These are phyloP conservation scores for Emiliania huxleyi DNA, from an alignment of 78 protist genomes.

Conservation along the genomic window DNA sequence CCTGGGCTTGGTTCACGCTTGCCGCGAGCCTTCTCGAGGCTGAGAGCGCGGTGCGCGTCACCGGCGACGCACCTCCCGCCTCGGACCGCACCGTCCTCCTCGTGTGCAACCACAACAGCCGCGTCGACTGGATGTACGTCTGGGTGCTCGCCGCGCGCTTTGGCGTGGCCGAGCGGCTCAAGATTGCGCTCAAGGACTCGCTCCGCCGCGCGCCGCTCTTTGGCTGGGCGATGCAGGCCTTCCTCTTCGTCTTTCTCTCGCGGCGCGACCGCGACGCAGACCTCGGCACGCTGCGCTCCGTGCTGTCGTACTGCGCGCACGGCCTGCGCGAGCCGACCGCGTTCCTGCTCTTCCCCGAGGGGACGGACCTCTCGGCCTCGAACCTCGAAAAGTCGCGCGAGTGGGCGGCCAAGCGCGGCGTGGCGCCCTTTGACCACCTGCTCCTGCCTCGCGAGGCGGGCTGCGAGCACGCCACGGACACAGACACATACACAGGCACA, in stretches of 20 bases:
- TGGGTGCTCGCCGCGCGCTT: not conserved
- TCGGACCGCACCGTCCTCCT: not conserved
- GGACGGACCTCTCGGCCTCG: not conserved
- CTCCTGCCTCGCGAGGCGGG: slow-evolving; percentile 2
- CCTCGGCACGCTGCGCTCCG: not conserved
- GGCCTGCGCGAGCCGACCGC: not conserved
- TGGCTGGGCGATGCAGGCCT: slow-evolving; percentile 31
- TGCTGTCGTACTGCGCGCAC: not conserved
- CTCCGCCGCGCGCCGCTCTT: not conserved
- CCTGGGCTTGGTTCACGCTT: not conserved
- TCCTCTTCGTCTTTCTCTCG: not conserved
- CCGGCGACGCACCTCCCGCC: not conserved
- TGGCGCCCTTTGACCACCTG: not conserved
- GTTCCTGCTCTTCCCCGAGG: slow-evolving; percentile 5
- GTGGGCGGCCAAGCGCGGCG: not conserved
- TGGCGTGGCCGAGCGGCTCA: not conserved
- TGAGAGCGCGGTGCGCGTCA: not conserved
- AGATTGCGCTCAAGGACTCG: not conserved
- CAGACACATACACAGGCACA: too few relatives aligned
- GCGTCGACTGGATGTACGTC: slow-evolving; percentile 12
- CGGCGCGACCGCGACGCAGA: not conserved
- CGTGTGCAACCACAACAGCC: slow-evolving; percentile 12
- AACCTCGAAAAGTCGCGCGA: not conserved
- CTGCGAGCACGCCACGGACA: too few relatives aligned
- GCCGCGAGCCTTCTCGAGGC: not conserved